Base-by-base conservation (phyloP, 2,329 filamentous ascomycete species). In the Pestalotiopsis sp. region DNA sequence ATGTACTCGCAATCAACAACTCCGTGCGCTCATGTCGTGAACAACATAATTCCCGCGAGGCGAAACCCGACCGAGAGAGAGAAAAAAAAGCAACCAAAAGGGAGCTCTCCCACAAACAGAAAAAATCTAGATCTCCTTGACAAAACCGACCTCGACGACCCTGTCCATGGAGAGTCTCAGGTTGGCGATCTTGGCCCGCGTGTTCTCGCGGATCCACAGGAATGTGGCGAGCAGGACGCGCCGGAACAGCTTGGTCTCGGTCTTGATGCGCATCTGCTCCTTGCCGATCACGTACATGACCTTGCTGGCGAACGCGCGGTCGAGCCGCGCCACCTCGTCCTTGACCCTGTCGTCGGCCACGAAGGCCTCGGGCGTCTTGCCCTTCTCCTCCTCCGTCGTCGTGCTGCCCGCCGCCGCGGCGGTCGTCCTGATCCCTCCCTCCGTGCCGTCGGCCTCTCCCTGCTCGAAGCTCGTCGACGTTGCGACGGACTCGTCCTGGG, bases 131-230 rank as follows among this genome's bases (percentile, higher is more conserved):
- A 92, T 88, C 70, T 91, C 88, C 78, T 91, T 91, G 1, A 92
- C 84, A 75, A 92, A 92, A 0, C 91, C 91, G 20, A 92, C 89
- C 79, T 92, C 91, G 20, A 92, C 86, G 62, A 92, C 76, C 63
- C 85, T 84, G 69, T 92, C 89, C 69, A 87, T 84, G 0, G 86
- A 84, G 57, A 91, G 79, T 63, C 86, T 80, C 68, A 92, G 77
- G 72, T 90, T 89, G 14, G 89, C 88, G 78, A 92, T 87, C 81
- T 92, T 92, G 1, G 87, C 85, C 65, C 90, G 80, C 13, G 88
- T 89, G 72, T 91, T 92, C 52, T 92, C 90, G 38, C 90, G 80
- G 64, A 92, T 84, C 82, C 89, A 92, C 69, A 92, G 77, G 70
- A 92, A 92, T 0, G 83, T 78, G 63, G 81, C 81, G 12, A 93